These are phyloP conservation scores for Candida sp. DNA, from an alignment of 1,139 yeast genomes.

Conservation along the genomic window DNA sequence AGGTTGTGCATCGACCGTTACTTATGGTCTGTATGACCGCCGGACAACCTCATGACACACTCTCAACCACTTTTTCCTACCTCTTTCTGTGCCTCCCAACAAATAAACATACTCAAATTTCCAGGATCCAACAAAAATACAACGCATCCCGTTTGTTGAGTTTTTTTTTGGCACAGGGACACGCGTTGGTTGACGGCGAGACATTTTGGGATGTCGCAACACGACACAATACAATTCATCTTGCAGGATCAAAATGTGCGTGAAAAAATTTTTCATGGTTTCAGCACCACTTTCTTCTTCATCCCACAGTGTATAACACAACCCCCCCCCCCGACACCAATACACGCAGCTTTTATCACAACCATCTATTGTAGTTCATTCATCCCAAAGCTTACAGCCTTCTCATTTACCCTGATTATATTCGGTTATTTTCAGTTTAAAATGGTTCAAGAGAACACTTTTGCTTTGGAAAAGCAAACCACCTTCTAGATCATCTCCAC, in stretches of 20 bases:
- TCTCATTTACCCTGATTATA: constrained; percentile 56
- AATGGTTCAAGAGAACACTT: constrained; percentile 53
- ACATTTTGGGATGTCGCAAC: neutral
- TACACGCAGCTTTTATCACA: neutral
- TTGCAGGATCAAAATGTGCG: neutral
- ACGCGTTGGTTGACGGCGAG: neutral
- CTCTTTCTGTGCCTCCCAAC: neutral
- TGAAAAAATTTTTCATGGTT: neutral
- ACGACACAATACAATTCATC: neutral
- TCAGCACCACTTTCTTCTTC: neutral
- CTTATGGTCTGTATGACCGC: no score
- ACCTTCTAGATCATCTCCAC: constrained; percentile 51
- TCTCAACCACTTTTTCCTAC: neutral
- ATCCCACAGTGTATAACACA: neutral
- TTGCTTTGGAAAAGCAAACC: constrained; percentile 45
- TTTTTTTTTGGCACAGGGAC: neutral
- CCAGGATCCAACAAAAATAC: neutral
- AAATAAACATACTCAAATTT: neutral
- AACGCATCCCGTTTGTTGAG: neutral
- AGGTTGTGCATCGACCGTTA: no score
- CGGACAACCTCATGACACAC: neutral
- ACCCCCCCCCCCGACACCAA: neutral
- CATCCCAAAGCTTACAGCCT: constrained; percentile 50
- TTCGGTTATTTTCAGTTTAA: constrained; percentile 58
- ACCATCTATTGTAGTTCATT: neutral